Conservation (phyloP, 1,284 basidiomycete genomes). For the Inonotus hispidus region DNA sequence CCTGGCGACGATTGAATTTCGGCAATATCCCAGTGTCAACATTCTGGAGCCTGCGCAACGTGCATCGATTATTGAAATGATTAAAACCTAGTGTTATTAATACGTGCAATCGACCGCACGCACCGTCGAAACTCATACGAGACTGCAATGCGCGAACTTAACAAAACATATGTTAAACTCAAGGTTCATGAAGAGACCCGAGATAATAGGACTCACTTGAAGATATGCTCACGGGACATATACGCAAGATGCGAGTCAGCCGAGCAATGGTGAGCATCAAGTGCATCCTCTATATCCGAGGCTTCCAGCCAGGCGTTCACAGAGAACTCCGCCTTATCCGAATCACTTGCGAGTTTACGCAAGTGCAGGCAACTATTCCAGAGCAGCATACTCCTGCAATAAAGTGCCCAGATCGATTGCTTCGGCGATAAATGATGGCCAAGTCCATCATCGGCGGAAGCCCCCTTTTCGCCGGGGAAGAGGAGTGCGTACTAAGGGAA, state of each 20-base stretch:
- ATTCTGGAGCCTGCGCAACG: slow-evolving; percentile 31
- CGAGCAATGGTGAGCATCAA: slow-evolving; percentile 64
- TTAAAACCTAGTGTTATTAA: slow-evolving; percentile 2
- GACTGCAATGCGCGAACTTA: slow-evolving; percentile 62
- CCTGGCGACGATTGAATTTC: slow-evolving; percentile 59
- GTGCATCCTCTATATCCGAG: slow-evolving; percentile 55
- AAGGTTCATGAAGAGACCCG: not conserved
- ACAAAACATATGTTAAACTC: slow-evolving; percentile 15
- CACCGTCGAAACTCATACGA: slow-evolving; percentile 63
- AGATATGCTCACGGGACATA: slow-evolving; percentile 64
- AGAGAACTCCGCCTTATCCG: slow-evolving; percentile 53
- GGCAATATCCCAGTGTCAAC: slow-evolving; percentile 31
- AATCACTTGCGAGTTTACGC: slow-evolving; percentile 37
- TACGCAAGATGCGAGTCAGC: slow-evolving; percentile 61
- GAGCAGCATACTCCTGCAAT: slow-evolving; percentile 71
- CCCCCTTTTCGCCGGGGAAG: slow-evolving; percentile 59
- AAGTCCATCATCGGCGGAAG: slow-evolving; percentile 34
- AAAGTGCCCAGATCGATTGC: slow-evolving; percentile 72
- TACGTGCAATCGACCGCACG: slow-evolving; percentile 23
- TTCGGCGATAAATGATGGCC: slow-evolving; percentile 45
- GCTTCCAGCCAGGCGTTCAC: slow-evolving; percentile 58
- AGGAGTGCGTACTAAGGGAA: slow-evolving; percentile 45
- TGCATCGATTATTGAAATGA: too few relatives aligned
- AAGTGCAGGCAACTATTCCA: slow-evolving; percentile 63
- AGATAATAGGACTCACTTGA: slow-evolving; percentile 61